Conservation (phyloP, 2,329 filamentous ascomycete genomes). For the Penicillium polonicum region DNA sequence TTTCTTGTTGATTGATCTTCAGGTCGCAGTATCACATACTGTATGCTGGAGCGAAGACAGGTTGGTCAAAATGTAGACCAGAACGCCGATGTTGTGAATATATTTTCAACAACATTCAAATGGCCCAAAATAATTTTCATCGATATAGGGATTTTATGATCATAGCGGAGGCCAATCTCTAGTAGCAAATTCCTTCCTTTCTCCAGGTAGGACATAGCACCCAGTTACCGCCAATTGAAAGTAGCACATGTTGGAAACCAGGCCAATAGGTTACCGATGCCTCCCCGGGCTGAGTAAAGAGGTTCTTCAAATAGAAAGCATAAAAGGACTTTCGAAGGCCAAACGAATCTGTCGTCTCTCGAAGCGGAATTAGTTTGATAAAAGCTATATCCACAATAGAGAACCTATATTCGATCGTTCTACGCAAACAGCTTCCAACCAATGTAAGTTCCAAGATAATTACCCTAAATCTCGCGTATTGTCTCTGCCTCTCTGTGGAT, state of each 20-base stretch:
- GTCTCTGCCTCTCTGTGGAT: background rate
- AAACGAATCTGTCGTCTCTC: background rate
- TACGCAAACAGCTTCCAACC: background rate
- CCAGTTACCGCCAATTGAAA: background rate
- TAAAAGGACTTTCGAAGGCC: no score
- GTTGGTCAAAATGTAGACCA: background rate
- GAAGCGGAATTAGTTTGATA: background rate
- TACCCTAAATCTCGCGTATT: background rate
- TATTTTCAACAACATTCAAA: background rate
- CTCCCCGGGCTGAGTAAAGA: background rate
- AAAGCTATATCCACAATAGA: no score
- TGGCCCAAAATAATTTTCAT: background rate
- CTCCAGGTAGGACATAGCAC: background rate
- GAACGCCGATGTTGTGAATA: background rate
- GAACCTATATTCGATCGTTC: background rate
- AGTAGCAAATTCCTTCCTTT: background rate
- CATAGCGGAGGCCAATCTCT: no score
- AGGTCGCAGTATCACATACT: fast-evolving
- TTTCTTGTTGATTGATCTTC: background rate
- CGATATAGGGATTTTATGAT: background rate
- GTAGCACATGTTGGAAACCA: background rate
- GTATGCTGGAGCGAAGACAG: no score
- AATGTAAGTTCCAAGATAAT: background rate
- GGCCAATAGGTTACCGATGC: background rate
- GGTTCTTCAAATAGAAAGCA: background rate